Conservation (phyloP, 306 rosid genomes). For the Elaeagnus macrophylla region DNA sequence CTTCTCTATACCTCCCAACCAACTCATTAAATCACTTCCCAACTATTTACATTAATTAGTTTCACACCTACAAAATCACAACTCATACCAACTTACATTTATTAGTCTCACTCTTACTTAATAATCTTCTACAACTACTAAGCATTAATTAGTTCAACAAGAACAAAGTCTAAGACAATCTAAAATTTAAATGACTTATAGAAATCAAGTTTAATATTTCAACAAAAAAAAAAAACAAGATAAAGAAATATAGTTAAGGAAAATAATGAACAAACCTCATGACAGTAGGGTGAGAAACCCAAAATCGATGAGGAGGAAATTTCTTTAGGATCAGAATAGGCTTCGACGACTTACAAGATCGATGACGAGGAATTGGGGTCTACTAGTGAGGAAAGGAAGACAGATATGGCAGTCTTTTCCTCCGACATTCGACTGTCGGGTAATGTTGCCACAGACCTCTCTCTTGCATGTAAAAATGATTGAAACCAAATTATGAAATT, state of each 20-base stretch:
- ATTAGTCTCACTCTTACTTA: too few species aligned
- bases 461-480: slow-evolving; percentile 34
- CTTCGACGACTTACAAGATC: slow-evolving; percentile 30
- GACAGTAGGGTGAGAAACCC: slow-evolving; percentile 30
- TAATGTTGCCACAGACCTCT: slow-evolving; percentile 21
- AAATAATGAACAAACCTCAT: slow-evolving; percentile 10
- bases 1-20: too few species aligned
- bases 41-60: too few species aligned
- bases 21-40: too few species aligned
- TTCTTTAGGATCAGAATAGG: slow-evolving; percentile 30
- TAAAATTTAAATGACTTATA: too few species aligned
- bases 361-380: slow-evolving; percentile 15
- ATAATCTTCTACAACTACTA: too few species aligned
- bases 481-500: not conserved
- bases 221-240: not conserved
- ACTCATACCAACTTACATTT: too few species aligned
- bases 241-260: not conserved
- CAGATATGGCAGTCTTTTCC: slow-evolving; percentile 32
- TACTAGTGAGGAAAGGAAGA: slow-evolving; percentile 29
- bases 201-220: too few species aligned
- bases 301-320: slow-evolving; percentile 46
- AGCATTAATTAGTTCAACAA: too few species aligned
- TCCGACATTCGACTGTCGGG: slow-evolving; percentile 22
- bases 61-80: too few species aligned
- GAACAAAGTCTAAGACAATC: too few species aligned